These are phyloP conservation scores for Kwoniella europaea DNA, from an alignment of 768 basidiomycete species.

Conservation along the genomic window DNA sequence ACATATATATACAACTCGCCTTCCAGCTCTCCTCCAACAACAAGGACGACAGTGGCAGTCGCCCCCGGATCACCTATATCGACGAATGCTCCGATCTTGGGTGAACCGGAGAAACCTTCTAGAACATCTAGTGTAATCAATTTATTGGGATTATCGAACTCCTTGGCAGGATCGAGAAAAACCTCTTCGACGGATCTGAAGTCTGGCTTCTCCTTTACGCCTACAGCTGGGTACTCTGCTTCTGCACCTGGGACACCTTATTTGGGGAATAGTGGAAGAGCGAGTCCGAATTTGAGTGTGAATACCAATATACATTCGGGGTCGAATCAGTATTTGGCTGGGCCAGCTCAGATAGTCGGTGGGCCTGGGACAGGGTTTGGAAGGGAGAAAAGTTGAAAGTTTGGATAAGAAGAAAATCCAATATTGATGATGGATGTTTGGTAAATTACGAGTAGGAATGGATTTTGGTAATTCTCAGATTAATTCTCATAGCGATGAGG, in stretches of 20 bases:
- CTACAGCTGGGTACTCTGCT: slow-evolving; percentile 7
- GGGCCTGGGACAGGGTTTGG: slow-evolving; percentile 17
- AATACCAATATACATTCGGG: not conserved
- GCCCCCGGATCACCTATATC: slow-evolving; percentile 53
- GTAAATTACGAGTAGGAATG: not conserved
- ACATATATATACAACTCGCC: slow-evolving; percentile 93
- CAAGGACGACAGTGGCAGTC: slow-evolving; percentile 49
- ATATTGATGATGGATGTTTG: not conserved
- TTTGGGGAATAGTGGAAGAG: slow-evolving; percentile 2
- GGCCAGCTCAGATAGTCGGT: slow-evolving; percentile 14
- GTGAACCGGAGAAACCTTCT: slow-evolving; percentile 51
- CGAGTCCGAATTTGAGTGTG: not conserved
- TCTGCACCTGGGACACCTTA: slow-evolving; percentile 19
- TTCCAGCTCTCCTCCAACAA: slow-evolving; percentile 16
- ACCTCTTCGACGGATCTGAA: slow-evolving; percentile 17
- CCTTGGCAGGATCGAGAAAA: slow-evolving; percentile 19
- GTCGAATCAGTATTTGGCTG: not conserved
- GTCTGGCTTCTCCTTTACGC: not conserved
- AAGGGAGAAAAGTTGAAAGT: not conserved
- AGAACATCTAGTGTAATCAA: slow-evolving; percentile 49
- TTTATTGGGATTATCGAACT: slow-evolving; percentile 43
- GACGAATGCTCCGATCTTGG: slow-evolving; percentile 52
- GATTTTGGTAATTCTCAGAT: not conserved
- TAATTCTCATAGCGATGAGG: too few species aligned
- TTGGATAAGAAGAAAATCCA: not conserved